A percentile compares a stretch with the other conserved stretches of the same genome.
Conservation (phyloP, 73 alveolate genomes). For the Tetrahymena malaccensis region DNA sequence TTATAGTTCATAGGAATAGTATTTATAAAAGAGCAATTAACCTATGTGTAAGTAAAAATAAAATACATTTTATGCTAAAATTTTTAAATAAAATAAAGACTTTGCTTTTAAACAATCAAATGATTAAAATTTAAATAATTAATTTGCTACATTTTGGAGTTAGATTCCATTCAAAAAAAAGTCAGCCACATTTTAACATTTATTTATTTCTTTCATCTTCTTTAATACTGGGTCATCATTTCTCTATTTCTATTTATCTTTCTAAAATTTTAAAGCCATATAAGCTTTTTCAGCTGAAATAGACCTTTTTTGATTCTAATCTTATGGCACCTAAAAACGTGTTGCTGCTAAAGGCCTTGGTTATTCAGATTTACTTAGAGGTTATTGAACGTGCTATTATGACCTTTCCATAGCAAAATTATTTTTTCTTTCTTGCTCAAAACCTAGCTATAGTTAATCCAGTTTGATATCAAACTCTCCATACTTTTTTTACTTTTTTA, state of each 20-base stretch:
- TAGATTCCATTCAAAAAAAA: background rate
- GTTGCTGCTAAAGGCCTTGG: background rate
- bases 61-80: background rate
- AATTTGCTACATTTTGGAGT: background rate
- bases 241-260: background rate
- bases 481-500: background rate
- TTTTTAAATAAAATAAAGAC: too few species aligned
- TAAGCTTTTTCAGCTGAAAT: background rate
- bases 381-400: background rate
- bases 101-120: too few species aligned
- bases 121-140: too few species aligned
- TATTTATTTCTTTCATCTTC: background rate
- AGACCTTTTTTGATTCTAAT: background rate
- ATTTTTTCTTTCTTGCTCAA: background rate
- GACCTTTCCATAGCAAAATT: background rate
- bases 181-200: background rate
- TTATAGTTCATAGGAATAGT: background rate
- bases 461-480: background rate
- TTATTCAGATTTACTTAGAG: background rate
- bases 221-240: background rate
- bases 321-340: background rate
- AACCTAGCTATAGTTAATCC: background rate
- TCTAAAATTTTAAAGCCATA: background rate
- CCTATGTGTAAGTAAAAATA: background rate
- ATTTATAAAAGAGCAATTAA: background rate